phyloP scores from a whole-genome alignment of 768 basidiomycete species.

The Exidia glandulosa region DNA sequence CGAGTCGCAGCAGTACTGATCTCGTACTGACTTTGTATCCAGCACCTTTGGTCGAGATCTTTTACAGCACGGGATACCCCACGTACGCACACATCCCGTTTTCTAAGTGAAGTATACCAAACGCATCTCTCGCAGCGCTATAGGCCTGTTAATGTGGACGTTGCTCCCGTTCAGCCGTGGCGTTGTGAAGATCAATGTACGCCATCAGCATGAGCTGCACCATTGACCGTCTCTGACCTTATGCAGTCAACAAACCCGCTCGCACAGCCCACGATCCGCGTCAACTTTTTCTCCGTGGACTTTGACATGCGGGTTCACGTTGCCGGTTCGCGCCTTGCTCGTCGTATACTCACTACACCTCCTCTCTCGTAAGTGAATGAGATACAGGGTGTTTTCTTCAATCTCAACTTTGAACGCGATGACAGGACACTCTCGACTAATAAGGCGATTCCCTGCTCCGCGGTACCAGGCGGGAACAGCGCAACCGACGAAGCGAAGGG shows the following conservation, averaged over 20 bases:
- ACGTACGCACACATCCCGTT: conserved; percentile 28
- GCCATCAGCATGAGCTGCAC: too few species aligned
- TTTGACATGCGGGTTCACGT: conserved; percentile 41
- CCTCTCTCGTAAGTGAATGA: conserved; percentile 32
- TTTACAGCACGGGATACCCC: conserved; percentile 36
- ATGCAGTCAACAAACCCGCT: conserved; percentile 39
- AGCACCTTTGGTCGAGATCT: conserved; percentile 39
- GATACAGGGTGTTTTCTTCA: too few species aligned
- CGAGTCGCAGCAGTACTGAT: neutral
- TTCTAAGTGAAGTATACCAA: neutral
- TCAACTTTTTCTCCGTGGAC: conserved; percentile 40
- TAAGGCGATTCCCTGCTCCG: conserved; percentile 32
- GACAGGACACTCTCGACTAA: conserved; percentile 28
- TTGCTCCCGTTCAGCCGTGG: conserved; percentile 47
- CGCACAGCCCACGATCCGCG: conserved; percentile 33
- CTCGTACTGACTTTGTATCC: conserved; percentile 1
- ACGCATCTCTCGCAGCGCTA: conserved; percentile 16
- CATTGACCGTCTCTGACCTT: too few species aligned
- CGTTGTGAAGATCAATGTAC: conserved; percentile 34
- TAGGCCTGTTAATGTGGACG: conserved; percentile 43
- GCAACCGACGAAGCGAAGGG: conserved; percentile 34
- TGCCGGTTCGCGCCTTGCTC: conserved; percentile 33
- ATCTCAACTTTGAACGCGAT: too few species aligned
- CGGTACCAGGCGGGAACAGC: conserved; percentile 28
- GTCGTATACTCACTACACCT: conserved; percentile 28